Conservation (phyloP, 2,329 filamentous ascomycete species). For the Apiospora saccharicola region DNA sequence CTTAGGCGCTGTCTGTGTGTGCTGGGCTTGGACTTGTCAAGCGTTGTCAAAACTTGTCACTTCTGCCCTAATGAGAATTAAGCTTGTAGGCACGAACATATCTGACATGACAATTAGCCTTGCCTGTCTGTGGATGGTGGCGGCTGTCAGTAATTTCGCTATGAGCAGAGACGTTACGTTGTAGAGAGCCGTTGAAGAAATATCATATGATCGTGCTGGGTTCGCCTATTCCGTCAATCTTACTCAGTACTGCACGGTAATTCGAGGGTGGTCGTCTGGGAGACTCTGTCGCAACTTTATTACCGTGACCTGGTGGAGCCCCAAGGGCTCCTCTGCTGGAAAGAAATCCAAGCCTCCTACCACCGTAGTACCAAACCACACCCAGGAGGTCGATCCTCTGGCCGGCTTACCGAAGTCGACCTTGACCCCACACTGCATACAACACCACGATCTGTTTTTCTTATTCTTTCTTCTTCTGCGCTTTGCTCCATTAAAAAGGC, state of each 20-base stretch:
- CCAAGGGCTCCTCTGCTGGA: neutral
- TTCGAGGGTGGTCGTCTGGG: neutral
- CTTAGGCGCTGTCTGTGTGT: conserved; percentile 17
- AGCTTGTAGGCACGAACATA: conserved; percentile 3
- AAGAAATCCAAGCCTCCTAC: neutral
- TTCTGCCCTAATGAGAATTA: neutral
- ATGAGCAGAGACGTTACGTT: neutral
- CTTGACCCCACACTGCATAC: neutral
- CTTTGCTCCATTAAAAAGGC: conserved; percentile 16
- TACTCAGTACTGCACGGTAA: neutral
- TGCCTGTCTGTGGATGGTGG: conserved; percentile 1
- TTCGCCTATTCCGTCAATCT: neutral
- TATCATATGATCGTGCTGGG: conserved; percentile 4
- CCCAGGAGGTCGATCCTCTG: neutral
- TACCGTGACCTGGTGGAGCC: neutral
- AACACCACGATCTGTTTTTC: neutral
- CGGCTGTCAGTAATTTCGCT: neutral
- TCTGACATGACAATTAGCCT: neutral
- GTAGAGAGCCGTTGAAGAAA: neutral
- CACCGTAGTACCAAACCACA: neutral
- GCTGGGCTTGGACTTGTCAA: conserved; percentile 16
- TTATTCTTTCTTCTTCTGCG: neutral
- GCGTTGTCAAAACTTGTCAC: conserved; percentile 7
- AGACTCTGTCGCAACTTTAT: conserved; percentile 19
- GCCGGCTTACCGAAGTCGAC: conserved; percentile 15